Base-by-base conservation (phyloP, 305 asterid genomes). In the Solanum hybrid region DNA sequence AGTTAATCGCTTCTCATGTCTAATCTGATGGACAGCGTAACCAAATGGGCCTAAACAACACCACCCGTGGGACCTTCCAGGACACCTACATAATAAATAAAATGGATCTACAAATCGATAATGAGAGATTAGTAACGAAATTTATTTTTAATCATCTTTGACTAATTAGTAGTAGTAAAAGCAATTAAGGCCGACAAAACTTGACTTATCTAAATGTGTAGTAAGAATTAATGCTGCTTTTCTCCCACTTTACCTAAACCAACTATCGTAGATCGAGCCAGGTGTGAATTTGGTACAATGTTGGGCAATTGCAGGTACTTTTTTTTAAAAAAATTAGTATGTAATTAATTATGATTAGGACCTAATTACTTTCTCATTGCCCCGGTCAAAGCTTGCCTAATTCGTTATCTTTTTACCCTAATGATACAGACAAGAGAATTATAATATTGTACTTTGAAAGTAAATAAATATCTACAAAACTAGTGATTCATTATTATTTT, bases 321-420 rank as follows among this genome's bases (percentile, higher is more conserved):
- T 40, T 10, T 35, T 6, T 0, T 0, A 35, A 36, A 36, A 45
- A 12, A 15, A 13, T 8, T 8, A 27, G 73, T 79, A 12, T 4
- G 17, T 56, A 31, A 56, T 84, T 84, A 31, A 84, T 3, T 51
- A 31, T 84, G 31, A n/a, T 56, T 56, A 31, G 29, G 42, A 31
- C 27, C 42, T 31, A 51, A 82, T 78, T 78, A 35, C 31, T 84
- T 69, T 71, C 29, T 19, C 78, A 60, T 31, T 87, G 29, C 24
- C 73, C 38, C 4, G 86, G 77, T 89, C 91, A 92, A 88, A 60
- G 86, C 87, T 87, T 86, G 90, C 93, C 93, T 89, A 88, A 90
- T 91, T 76, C 88, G 64, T 79, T 78, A 26, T 64, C 34, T 66
- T 42, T 84, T 84, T 84, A 84, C 13, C 75, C 29, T 56, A 84